These are phyloP conservation scores for Hyaloscypha hepaticicola DNA, from an alignment of 495 filamentous ascomycete species.

Conservation along the genomic window DNA sequence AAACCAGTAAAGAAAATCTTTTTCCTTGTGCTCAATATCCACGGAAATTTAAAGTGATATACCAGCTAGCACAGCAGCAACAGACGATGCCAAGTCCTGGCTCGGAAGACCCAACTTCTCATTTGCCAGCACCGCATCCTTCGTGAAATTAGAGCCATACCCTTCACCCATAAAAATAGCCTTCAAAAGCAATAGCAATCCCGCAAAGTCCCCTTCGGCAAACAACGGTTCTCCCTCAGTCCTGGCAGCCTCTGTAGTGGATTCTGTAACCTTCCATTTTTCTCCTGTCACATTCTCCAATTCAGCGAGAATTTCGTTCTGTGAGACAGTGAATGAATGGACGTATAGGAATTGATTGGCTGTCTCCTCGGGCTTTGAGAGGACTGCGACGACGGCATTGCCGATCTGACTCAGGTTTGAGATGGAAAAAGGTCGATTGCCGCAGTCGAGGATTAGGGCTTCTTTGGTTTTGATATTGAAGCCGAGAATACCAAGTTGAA, in stretches of 20 bases:
- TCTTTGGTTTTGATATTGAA: slow-evolving; percentile 46
- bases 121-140: slow-evolving; percentile 45
- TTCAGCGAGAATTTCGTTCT: slow-evolving; percentile 51
- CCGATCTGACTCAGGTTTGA: slow-evolving; percentile 50
- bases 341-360: slow-evolving; percentile 52
- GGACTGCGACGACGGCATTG: slow-evolving; percentile 45
- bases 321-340: slow-evolving; percentile 48
- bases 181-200: slow-evolving; percentile 54
- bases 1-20: no score
- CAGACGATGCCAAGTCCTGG: slow-evolving; percentile 56
- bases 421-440: slow-evolving; percentile 46
- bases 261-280: slow-evolving; percentile 36
- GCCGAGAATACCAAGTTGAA: slow-evolving; percentile 34
- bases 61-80: background rate
- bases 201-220: slow-evolving; percentile 41
- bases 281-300: slow-evolving; percentile 48
- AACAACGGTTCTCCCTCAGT: slow-evolving; percentile 40
- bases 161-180: slow-evolving; percentile 47
- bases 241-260: slow-evolving; percentile 35
- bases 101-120: slow-evolving; percentile 48
- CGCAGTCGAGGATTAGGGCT: slow-evolving; percentile 51
- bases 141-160: slow-evolving; percentile 39
- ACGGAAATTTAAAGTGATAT: background rate
- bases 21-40: no score
- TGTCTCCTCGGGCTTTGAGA: slow-evolving; percentile 52